A percentile compares a stretch with the other conserved stretches of the same genome.
Conservation (phyloP, 768 basidiomycete species). For the Termitomyces sp. region DNA sequence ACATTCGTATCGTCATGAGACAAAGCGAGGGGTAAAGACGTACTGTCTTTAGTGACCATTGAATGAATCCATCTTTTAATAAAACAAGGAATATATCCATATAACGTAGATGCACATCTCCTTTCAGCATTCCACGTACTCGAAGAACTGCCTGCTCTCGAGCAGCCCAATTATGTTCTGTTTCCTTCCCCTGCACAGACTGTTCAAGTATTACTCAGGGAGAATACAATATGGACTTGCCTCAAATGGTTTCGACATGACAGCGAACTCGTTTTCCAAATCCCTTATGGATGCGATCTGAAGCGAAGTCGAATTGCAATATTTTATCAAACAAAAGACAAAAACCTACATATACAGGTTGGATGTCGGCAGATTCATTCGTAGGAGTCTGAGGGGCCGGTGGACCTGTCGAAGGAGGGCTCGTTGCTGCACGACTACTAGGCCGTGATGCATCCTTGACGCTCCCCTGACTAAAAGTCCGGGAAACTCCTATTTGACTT, state of each 20-base stretch:
- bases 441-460: slow-evolving; percentile 52
- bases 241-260: slow-evolving; percentile 80
- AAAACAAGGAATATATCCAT: slow-evolving; percentile 69
- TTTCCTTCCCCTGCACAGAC: slow-evolving; percentile 78
- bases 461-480: slow-evolving; percentile 47
- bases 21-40: slow-evolving; percentile 32
- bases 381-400: slow-evolving; percentile 33
- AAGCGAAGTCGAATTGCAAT: not conserved
- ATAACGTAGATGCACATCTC: slow-evolving; percentile 75
- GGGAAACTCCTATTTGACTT: slow-evolving; percentile 34
- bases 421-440: slow-evolving; percentile 55
- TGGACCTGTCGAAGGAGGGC: slow-evolving; percentile 29
- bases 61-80: slow-evolving; percentile 76
- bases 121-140: slow-evolving; percentile 88
- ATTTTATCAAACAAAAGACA: slow-evolving; percentile 1
- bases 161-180: slow-evolving; percentile 91
- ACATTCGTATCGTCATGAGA: slow-evolving; percentile 4
- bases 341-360: slow-evolving; percentile 63
- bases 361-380: slow-evolving; percentile 46
- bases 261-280: slow-evolving; percentile 79
- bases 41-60: slow-evolving; percentile 74
- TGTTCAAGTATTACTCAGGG: not conserved
- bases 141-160: slow-evolving; percentile 75
- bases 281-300: slow-evolving; percentile 85
- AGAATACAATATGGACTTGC: slow-evolving; percentile 34